Evolutionary conservation across 768 basidiomycete species (phyloP).

Genomic region (Mycena polygramma): DNA sequence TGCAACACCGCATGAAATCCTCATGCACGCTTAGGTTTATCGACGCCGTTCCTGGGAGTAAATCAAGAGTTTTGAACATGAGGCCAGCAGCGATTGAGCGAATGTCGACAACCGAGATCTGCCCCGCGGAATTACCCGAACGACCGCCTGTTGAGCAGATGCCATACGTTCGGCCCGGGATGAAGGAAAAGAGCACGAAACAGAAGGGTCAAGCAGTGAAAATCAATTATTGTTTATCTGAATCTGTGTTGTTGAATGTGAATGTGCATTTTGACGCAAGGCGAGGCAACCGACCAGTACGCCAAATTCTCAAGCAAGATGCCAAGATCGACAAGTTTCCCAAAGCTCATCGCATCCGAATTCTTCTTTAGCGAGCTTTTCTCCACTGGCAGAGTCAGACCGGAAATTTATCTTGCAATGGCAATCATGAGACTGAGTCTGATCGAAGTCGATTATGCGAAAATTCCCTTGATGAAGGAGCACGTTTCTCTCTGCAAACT

Average conservation of each 20-base stretch:
- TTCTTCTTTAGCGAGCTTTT: slow-evolving; percentile 40
- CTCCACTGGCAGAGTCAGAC: slow-evolving; percentile 30
- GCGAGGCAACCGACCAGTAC: slow-evolving; percentile 16
- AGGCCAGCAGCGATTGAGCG: background rate
- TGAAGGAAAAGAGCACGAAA: too few species aligned
- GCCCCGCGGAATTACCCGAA: too few species aligned
- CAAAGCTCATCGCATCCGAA: slow-evolving; percentile 51
- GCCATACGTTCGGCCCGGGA: too few species aligned
- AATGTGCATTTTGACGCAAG: background rate
- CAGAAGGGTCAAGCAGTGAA: too few species aligned
- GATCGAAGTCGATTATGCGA: slow-evolving; percentile 56
- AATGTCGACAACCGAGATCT: too few species aligned
- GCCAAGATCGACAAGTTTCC: slow-evolving; percentile 46
- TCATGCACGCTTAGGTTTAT: background rate
- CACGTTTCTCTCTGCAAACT: slow-evolving; percentile 58
- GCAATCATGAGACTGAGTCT: slow-evolving; percentile 46
- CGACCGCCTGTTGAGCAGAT: too few species aligned
- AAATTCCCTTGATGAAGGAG: slow-evolving; percentile 51
- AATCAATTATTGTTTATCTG: background rate
- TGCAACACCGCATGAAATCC: too few species aligned
- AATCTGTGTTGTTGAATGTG: background rate
- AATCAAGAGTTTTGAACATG: background rate
- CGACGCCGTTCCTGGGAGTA: slow-evolving; percentile 8
- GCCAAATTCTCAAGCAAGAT: slow-evolving; percentile 47
- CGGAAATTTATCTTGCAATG: slow-evolving; percentile 47